phyloP scores from a whole-genome alignment of 306 rosid species.

The Rosa chinensis region DNA sequence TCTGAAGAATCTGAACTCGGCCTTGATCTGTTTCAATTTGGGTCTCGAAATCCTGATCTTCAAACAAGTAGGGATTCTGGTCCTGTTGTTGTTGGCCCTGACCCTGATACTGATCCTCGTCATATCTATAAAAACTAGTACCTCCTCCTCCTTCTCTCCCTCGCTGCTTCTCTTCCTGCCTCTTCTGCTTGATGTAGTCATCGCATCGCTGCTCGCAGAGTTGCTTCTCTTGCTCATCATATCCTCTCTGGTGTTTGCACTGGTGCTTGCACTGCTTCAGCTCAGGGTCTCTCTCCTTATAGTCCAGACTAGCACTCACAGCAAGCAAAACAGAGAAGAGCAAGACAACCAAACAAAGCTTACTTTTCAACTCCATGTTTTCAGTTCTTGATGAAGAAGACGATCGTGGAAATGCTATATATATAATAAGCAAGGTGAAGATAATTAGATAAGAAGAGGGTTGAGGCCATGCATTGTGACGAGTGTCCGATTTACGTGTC shows the following conservation, averaged over 20 bases:
- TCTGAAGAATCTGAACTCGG: constrained; percentile 38
- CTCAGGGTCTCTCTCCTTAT: constrained; percentile 33
- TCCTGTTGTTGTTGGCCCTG: neutral
- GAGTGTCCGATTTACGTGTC: constrained; percentile 37
- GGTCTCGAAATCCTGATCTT: constrained; percentile 39
- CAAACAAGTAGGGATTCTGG: constrained; percentile 49
- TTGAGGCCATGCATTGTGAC: constrained; percentile 38
- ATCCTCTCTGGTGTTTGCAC: constrained; percentile 45
- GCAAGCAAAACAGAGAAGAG: constrained; percentile 24
- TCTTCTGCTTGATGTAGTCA: constrained; percentile 31
- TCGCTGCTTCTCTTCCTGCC: constrained; percentile 29
- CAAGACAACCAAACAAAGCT: constrained; percentile 17
- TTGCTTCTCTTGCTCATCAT: constrained; percentile 17
- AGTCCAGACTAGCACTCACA: constrained; percentile 18
- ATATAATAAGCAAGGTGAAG: neutral
- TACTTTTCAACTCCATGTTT: constrained; percentile 28
- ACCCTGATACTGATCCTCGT: neutral
- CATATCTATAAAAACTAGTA: neutral
- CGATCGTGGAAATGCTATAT: neutral
- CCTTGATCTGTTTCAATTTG: constrained; percentile 47
- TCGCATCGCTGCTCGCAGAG: constrained; percentile 44
- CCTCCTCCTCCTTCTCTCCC: constrained; percentile 8
- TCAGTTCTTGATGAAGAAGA: neutral
- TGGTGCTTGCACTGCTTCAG: constrained; percentile 50
- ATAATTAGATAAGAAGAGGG: neutral